Base-by-base conservation (phyloP, 2,329 filamentous ascomycete species). In the Drechslerella stenobrocha region DNA sequence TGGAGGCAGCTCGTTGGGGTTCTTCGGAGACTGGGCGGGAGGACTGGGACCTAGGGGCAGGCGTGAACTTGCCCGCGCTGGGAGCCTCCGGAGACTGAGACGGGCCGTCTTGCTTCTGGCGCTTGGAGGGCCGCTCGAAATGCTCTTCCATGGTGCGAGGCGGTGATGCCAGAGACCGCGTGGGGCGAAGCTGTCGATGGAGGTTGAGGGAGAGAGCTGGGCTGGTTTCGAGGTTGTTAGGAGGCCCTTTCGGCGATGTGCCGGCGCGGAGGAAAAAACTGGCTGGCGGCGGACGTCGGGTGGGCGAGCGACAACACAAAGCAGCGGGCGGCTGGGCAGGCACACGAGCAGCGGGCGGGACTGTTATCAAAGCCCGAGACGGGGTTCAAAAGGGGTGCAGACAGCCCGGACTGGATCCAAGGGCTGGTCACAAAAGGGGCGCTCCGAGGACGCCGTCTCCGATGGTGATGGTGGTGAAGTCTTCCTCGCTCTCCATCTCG, bases 11-110 rank as follows among this genome's bases (percentile, higher is more conserved):
- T 64, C 63, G 48, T 35, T 66, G 61, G 32, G 61, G 61, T 48
- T 67, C 63, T 67, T 67, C 63, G 55, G 63, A 67, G 55, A 67
- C 63, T 34, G 63, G 63, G 51, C 63, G 63, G 55, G 63, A 67
- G 30, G 63, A 60, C 37, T 60, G 55, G 37, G 63, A 60, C 28
- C 51, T 60, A 51, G 50, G 34, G 44, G 34, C 63, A 15, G 63
- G 63, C 50, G 63, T 58, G 63, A 67, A 67, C 22, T 67, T 67
- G 9, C 55, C 63, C 15, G 63, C 24, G 34, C 26, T 40, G 30
- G 53, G 11, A 20, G 61, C 42, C 28, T 67, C 63, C 18, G 63
- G 63, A 20, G 63, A 67, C 55, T 60, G 55, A 37, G 63, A 67
- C n/a, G 34, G 20, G 26, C 63, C 63, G 45, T 67, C 63, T 51